Evolutionary conservation across 371 early-diverging fungal genomes (phyloP).

Genomic region (Coemansia linderi): DNA sequence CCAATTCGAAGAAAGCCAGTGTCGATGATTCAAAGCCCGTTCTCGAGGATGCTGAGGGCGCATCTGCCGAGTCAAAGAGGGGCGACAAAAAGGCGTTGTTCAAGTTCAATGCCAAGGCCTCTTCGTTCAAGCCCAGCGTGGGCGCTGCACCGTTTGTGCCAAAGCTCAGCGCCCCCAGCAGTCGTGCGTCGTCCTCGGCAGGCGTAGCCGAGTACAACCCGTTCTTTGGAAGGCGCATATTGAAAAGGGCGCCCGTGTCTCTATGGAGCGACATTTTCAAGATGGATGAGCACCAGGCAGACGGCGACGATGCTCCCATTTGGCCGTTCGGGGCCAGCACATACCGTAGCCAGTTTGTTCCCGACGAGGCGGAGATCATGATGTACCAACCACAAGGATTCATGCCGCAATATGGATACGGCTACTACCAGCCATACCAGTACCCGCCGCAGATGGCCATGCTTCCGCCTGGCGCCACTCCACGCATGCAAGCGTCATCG

Average conservation of each 20-base stretch:
- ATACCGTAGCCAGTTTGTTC: conserved; percentile 48
- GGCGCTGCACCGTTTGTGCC: conserved; percentile 77
- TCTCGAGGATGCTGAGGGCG: not conserved
- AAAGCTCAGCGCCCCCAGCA: conserved; percentile 50
- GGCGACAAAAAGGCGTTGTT: conserved; percentile 55
- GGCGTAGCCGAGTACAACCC: conserved; percentile 35
- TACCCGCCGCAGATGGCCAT: conserved; percentile 40
- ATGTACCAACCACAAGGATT: conserved; percentile 40
- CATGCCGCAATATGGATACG: conserved; percentile 45
- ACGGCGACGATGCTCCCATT: conserved; percentile 29
- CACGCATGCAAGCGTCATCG: conserved; percentile 24
- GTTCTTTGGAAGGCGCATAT: conserved; percentile 50
- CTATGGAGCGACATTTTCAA: conserved; percentile 51
- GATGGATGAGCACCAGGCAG: conserved; percentile 1
- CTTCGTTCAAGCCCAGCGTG: conserved; percentile 87
- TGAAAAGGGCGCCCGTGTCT: conserved; percentile 32
- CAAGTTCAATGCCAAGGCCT: conserved; percentile 84
- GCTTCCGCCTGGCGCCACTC: conserved; percentile 27
- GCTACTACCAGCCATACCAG: conserved; percentile 50
- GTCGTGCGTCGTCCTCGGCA: conserved; percentile 39
- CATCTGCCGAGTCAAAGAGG: conserved; percentile 17
- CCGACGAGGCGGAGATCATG: conserved; percentile 41
- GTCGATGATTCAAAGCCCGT: not conserved
- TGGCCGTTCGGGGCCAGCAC: conserved; percentile 50
- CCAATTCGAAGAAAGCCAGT: not conserved